Evolutionary conservation across 306 rosid genomes (phyloP).

Genomic region (Quercus robur): DNA sequence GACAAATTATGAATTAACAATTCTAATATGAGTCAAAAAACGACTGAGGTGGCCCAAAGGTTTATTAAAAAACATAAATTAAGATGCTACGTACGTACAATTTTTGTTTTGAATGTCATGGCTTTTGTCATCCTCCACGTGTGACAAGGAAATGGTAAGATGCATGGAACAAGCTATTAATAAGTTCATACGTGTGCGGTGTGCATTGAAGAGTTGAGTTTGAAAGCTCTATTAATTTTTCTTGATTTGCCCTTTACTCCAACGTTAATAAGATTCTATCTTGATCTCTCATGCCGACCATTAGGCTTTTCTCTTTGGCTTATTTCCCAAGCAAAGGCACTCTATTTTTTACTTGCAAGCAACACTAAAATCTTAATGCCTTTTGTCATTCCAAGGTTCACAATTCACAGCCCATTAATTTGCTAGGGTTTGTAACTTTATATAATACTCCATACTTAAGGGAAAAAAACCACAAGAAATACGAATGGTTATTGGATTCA

Average conservation of each 20-base stretch:
- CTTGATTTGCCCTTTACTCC: not conserved
- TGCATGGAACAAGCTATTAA: not conserved
- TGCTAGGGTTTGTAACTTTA: not conserved
- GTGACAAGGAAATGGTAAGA: not conserved
- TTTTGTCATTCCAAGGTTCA: not conserved
- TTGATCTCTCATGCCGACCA: not conserved
- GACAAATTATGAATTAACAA: not conserved
- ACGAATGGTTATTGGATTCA: not conserved
- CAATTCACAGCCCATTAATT: not conserved
- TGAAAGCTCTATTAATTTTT: not conserved
- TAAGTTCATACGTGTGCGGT: not conserved
- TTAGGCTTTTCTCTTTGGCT: constrained; percentile 1
- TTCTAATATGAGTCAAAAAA: too few relatives aligned
- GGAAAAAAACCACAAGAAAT: not conserved
- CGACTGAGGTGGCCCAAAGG: not conserved
- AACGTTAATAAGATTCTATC: not conserved
- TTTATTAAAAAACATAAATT: not conserved
- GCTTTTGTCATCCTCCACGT: not conserved
- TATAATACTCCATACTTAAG: not conserved
- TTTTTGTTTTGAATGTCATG: not conserved
- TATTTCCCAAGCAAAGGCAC: constrained; percentile 20
- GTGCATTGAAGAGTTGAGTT: not conserved
- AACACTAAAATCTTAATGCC: not conserved
- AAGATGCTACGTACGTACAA: not conserved
- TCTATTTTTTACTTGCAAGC: not conserved